phyloP scores from a whole-genome alignment of 108 stramenopile species.

The Discostella stelligeroides region DNA sequence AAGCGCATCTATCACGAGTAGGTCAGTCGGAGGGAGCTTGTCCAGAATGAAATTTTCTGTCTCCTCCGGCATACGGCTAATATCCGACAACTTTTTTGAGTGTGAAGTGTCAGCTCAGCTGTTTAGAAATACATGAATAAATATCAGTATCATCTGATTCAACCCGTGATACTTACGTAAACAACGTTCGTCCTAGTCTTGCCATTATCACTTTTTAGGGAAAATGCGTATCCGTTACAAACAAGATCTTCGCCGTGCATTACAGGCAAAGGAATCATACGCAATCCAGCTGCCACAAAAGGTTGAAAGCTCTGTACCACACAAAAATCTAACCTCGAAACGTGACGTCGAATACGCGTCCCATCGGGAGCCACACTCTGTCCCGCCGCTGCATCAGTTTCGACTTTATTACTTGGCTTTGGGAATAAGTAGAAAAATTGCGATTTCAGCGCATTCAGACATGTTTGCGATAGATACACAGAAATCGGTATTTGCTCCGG shows the following conservation, averaged over 20 bases:
- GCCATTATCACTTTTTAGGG: conserved; percentile 33
- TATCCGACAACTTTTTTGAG: conserved; percentile 63
- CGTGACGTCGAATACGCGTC: conserved; percentile 53
- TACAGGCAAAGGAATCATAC: conserved; percentile 82
- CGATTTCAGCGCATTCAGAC: conserved; percentile 45
- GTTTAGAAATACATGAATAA: not conserved
- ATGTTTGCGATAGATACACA: conserved; percentile 61
- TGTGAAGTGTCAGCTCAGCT: not conserved
- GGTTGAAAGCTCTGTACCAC: conserved; percentile 62
- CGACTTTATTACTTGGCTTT: conserved; percentile 16
- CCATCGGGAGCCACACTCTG: conserved; percentile 20
- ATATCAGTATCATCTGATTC: not conserved
- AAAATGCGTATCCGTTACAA: conserved; percentile 82
- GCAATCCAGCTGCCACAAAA: conserved; percentile 58
- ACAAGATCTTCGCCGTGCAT: conserved; percentile 87
- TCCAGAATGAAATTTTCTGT: conserved; percentile 71
- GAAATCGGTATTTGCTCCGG: conserved; percentile 54
- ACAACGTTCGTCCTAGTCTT: conserved; percentile 60
- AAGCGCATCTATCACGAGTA: conserved; percentile 81
- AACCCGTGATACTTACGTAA: conserved; percentile 40
- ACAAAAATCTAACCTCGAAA: conserved; percentile 67
- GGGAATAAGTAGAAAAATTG: conserved; percentile 84
- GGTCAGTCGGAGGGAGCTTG: conserved; percentile 72
- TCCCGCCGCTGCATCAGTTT: conserved; percentile 5
- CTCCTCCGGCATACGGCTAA: conserved; percentile 71